Percentiles rank a stretch among this genome's conserved stretches.
These are phyloP conservation scores for Acorus calamus DNA, from an alignment of 106 monocot species.

Conservation along the genomic window DNA sequence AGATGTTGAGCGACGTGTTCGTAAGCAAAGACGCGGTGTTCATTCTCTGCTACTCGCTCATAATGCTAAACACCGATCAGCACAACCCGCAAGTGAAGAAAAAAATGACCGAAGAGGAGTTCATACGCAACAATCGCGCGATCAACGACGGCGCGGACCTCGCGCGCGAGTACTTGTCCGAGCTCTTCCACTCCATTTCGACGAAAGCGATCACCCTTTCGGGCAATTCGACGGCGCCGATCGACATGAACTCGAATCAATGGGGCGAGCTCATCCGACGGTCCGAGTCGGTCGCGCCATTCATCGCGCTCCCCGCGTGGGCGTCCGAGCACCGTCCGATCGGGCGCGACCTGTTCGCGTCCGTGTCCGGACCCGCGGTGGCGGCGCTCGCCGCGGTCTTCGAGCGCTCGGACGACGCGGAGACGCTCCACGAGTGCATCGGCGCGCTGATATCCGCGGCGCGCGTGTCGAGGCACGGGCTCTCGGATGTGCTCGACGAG, in stretches of 20 bases:
- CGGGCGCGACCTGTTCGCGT: conserved; percentile 46
- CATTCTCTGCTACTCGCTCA: conserved; percentile 82
- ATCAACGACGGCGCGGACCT: conserved; percentile 72
- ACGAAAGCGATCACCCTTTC: conserved; percentile 53
- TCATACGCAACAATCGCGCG: conserved; percentile 78
- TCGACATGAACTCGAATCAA: conserved; percentile 23
- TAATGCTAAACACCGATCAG: conserved; percentile 90
- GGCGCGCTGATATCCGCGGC: conserved; percentile 63
- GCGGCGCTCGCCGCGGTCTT: conserved; percentile 68
- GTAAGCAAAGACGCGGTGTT: conserved; percentile 63
- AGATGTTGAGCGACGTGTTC: conserved; percentile 53
- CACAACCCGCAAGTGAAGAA: conserved; percentile 97
- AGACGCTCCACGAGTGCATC: conserved; percentile 52
- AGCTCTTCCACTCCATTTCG: conserved; percentile 75
- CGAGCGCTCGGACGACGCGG: conserved; percentile 77
- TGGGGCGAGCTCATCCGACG: conserved; percentile 67
- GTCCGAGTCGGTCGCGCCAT: conserved; percentile 33
- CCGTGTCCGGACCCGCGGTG: conserved; percentile 65
- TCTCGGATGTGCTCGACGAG: conserved; percentile 85
- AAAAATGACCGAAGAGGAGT: conserved; percentile 98
- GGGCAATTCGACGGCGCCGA: conserved; percentile 8
- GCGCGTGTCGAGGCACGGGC: conserved; percentile 47
- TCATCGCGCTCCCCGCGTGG: conserved; percentile 23
- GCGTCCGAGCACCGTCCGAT: conserved; percentile 61
- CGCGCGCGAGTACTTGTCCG: conserved; percentile 73